Base-by-base conservation (phyloP, 1,284 basidiomycete genomes). In the Cutaneotrichosporon daszewskae region DNA sequence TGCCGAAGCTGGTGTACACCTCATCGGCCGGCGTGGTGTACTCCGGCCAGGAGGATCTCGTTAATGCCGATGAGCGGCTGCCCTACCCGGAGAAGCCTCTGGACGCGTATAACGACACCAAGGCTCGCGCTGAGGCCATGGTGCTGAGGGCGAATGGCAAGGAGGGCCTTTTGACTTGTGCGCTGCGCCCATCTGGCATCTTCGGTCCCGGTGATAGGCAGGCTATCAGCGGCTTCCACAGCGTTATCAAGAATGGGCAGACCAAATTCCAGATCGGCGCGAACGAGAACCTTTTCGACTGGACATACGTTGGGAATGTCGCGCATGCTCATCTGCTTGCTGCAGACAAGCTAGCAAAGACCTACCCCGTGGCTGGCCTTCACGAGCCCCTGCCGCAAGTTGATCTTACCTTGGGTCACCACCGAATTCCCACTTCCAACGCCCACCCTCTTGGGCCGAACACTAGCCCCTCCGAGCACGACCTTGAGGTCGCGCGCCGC, bases 41-140 rank as follows among this genome's bases (percentile, higher is more conserved):
- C 73, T 84, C 86, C 51, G 92, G 92, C 0, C 69, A 73, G 17
- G 82, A 88, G 66, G 57, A 72, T 53, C 76, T 94, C 36, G 78
- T 87, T 55, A 83, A 92, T 63, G 80, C 86, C 25, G 95, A 98
- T 69, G 95, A 99, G 73, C 81, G 94, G 14, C 68, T 88, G 39
- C 80, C 82, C 0, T 80, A 80, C 57, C 90, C 90, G 0, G 77
- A 79, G 31, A 78, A 79, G 35, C 79, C 84, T 2, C 77, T 94
- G 66, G 92, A 97, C 68, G 83, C 86, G 0, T 99, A 99, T 73
- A 96, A 92, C 66, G 85, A 88, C 55, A 92, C 90, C n/a, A 99
- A 99, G 73, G 87, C 86, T 16, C 80, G 84, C 59, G 94, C 87
- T 0, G 95, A 98, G 71, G 76, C 78, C 34, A 75, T 87, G 33